A percentile compares a stretch with the other conserved stretches of the same genome.
These are phyloP conservation scores for Talaromyces islandicus DNA, from an alignment of 2,329 filamentous ascomycete genomes.

Conservation along the genomic window DNA sequence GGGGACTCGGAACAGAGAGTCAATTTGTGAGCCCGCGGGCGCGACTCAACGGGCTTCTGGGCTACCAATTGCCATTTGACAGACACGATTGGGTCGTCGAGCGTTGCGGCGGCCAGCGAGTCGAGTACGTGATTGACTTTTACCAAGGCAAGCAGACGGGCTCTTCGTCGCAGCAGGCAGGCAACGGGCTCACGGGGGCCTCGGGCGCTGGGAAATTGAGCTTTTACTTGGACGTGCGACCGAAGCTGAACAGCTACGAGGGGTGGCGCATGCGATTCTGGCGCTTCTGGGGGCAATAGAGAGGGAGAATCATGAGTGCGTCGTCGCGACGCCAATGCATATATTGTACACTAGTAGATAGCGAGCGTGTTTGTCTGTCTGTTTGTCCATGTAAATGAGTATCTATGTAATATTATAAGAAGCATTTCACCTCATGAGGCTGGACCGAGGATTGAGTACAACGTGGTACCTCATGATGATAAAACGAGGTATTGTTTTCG, in stretches of 20 bases:
- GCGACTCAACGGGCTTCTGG: slow-evolving; percentile 72
- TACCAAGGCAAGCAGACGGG: slow-evolving; percentile 63
- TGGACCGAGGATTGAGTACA: neutral
- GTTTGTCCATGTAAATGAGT: neutral
- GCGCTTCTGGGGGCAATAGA: slow-evolving; percentile 42
- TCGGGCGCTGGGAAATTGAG: slow-evolving; percentile 44
- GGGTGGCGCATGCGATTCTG: slow-evolving; percentile 53
- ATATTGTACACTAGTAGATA: neutral
- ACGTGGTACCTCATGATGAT: neutral
- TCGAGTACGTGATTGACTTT: slow-evolving; percentile 98
- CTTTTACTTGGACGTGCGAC: slow-evolving; percentile 61
- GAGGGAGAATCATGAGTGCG: neutral
- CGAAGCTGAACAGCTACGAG: slow-evolving; percentile 59
- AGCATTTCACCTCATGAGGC: neutral
- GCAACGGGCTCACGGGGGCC: slow-evolving; percentile 21
- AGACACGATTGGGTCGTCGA: slow-evolving; percentile 97
- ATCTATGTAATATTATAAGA: neutral
- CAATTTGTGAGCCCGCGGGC: slow-evolving; percentile 71
- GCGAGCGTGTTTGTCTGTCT: neutral
- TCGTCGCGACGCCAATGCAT: neutral
- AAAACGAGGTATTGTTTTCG: neutral
- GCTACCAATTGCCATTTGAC: slow-evolving; percentile 91
- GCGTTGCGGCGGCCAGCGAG: slow-evolving; percentile 64
- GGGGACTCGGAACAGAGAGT: slow-evolving; percentile 52
- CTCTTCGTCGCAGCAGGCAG: slow-evolving; percentile 13